Percentiles rank a stretch among this genome's conserved stretches.
These are phyloP conservation scores for Colletotrichum lini DNA, from an alignment of 2,329 filamentous ascomycete species.

Conservation along the genomic window DNA sequence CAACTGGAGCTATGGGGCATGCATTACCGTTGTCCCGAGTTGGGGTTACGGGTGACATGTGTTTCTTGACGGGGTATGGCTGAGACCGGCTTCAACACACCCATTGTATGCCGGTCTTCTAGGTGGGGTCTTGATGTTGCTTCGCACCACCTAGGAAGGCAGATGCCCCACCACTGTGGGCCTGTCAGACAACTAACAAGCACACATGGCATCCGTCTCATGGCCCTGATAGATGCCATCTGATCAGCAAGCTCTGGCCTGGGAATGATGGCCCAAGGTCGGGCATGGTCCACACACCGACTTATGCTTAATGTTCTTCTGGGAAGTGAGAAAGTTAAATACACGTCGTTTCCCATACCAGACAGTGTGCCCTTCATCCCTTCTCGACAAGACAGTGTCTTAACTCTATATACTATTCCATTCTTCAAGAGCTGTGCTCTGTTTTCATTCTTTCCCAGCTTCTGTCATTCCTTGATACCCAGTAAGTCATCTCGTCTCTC, in stretches of 20 bases:
- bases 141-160: constrained; percentile 4
- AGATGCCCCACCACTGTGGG: constrained; percentile 14
- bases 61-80: constrained; percentile 23
- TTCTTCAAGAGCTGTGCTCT: constrained; percentile 49
- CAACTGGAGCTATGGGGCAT: neutral
- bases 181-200: constrained; percentile 17
- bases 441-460: constrained; percentile 43
- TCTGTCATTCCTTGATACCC: constrained; percentile 40
- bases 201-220: constrained; percentile 30
- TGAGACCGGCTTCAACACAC: constrained; percentile 33
- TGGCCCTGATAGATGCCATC: constrained; percentile 32
- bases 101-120: constrained; percentile 17
- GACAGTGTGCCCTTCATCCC: constrained; percentile 18
- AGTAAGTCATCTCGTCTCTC: constrained; percentile 10
- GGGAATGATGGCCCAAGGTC: neutral
- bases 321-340: constrained; percentile 28
- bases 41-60: constrained; percentile 37
- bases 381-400: constrained; percentile 37
- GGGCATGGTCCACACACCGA: constrained; percentile 1
- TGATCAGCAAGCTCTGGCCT: constrained; percentile 9
- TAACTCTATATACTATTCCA: constrained; percentile 34
- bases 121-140: constrained; percentile 24
- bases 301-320: constrained; percentile 34
- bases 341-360: constrained; percentile 21
- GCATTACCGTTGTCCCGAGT: constrained; percentile 4